A percentile compares a stretch with the other conserved stretches of the same genome.
Evolutionary conservation across 306 rosid genomes (phyloP).

Genomic region (Quercus cerris): DNA sequence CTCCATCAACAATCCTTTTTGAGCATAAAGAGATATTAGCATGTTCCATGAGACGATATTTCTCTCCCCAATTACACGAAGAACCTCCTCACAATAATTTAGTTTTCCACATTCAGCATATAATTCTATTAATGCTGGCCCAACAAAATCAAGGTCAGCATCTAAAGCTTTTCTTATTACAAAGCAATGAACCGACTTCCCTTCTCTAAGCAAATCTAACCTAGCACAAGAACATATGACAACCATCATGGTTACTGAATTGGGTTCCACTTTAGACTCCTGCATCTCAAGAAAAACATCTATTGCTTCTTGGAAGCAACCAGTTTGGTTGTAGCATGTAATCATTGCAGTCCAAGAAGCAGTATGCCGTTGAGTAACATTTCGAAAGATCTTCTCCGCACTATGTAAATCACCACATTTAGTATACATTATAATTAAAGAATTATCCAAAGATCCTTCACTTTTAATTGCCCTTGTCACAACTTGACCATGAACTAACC

Average conservation of each 20-base stretch:
- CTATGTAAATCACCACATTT: conserved; percentile 54
- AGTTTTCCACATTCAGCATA: conserved; percentile 56
- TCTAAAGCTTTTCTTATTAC: conserved; percentile 53
- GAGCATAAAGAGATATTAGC: conserved; percentile 58
- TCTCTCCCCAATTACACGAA: conserved; percentile 38
- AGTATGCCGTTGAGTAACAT: conserved; percentile 28
- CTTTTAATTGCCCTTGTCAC: conserved; percentile 42
- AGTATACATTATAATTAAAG: conserved; percentile 65
- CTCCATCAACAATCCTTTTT: conserved; percentile 47
- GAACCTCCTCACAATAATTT: conserved; percentile 45
- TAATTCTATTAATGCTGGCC: conserved; percentile 64
- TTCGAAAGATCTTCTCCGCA: conserved; percentile 45
- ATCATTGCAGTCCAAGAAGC: conserved; percentile 78
- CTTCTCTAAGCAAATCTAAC: conserved; percentile 61
- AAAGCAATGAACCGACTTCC: conserved; percentile 75
- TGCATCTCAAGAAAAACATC: conserved; percentile 47
- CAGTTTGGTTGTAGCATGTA: conserved; percentile 59
- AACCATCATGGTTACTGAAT: conserved; percentile 58
- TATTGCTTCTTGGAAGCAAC: conserved; percentile 46
- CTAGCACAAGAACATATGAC: conserved; percentile 62
- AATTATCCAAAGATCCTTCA: conserved; percentile 46
- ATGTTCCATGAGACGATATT: conserved; percentile 63
- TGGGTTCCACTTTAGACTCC: conserved; percentile 49
- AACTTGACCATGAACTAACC: conserved; percentile 66
- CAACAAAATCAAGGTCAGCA: conserved; percentile 46